phyloP scores from a whole-genome alignment of 352 stramenopile species.

The Pythium biforme region DNA sequence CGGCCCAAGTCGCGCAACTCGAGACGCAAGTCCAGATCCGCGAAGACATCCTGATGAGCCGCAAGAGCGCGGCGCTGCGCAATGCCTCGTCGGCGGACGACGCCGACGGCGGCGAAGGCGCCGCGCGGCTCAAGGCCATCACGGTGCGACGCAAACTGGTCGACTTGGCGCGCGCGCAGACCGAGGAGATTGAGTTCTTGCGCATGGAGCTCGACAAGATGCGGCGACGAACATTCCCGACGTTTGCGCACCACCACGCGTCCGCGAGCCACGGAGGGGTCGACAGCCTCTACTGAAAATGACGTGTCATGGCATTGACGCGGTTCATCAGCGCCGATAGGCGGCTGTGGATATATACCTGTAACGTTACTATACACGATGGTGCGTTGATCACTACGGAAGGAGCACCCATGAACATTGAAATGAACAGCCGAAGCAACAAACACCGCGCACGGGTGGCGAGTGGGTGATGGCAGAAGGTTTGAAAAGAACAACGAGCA shows the following conservation, averaged over 20 bases:
- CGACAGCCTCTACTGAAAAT: conserved; percentile 20
- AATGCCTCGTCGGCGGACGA: conserved; percentile 21
- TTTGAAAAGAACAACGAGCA: too few relatives aligned
- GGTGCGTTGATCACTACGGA: too few relatives aligned
- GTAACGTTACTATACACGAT: too few relatives aligned
- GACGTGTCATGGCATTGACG: too few relatives aligned
- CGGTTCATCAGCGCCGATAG: too few relatives aligned
- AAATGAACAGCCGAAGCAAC: too few relatives aligned
- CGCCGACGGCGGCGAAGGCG: conserved; percentile 9
- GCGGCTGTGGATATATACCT: too few relatives aligned
- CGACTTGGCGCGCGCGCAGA: conserved; percentile 87
- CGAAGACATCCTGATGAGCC: conserved; percentile 82
- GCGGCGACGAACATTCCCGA: conserved; percentile 90
- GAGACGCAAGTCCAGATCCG: conserved; percentile 85
- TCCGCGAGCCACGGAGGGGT: conserved; percentile 24
- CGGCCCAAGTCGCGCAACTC: conserved; percentile 72
- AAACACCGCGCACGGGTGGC: too few relatives aligned
- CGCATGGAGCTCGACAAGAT: conserved; percentile 90
- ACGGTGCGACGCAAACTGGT: conserved; percentile 86
- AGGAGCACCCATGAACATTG: too few relatives aligned
- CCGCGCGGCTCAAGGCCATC: conserved; percentile 85
- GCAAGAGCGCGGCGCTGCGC: conserved; percentile 48
- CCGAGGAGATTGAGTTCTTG: conserved; percentile 89
- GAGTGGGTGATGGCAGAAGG: too few relatives aligned
- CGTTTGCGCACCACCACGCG: conserved; percentile 71